These are phyloP conservation scores for Capsicum rhomboideum DNA, from an alignment of 257 asterid species.

Conservation along the genomic window DNA sequence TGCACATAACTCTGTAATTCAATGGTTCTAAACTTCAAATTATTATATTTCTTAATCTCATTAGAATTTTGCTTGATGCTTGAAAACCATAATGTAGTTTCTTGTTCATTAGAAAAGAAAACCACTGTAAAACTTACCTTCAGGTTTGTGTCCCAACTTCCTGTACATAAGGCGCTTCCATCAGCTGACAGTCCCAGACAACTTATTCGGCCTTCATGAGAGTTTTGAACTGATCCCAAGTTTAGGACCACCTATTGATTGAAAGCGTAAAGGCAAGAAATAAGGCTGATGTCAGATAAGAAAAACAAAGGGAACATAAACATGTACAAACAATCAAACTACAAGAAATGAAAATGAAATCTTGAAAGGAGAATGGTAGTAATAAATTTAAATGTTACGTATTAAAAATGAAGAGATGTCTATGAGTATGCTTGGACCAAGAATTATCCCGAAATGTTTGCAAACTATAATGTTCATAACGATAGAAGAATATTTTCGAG, in stretches of 20 bases:
- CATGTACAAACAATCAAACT: not conserved
- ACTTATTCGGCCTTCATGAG: constrained; percentile 71
- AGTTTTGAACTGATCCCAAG: constrained; percentile 84
- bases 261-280: not conserved
- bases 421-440: not conserved
- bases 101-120: not conserved
- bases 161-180: constrained; percentile 97
- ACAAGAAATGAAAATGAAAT: not conserved
- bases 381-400: not conserved
- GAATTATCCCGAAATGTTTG: not conserved
- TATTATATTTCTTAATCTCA: not conserved
- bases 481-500: not conserved
- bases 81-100: not conserved
- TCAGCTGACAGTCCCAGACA: constrained; percentile 93
- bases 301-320: not conserved
- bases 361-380: not conserved
- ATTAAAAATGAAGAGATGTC: not conserved
- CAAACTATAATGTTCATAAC: not conserved
- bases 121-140: constrained; percentile 38
- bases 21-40: not conserved
- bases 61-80: not conserved
- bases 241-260: constrained; percentile 59
- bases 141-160: constrained; percentile 89
- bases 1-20: not conserved
- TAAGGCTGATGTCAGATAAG: not conserved